Conservation (phyloP, 805 yeast species). For the Wickerhamiella australiensis region DNA sequence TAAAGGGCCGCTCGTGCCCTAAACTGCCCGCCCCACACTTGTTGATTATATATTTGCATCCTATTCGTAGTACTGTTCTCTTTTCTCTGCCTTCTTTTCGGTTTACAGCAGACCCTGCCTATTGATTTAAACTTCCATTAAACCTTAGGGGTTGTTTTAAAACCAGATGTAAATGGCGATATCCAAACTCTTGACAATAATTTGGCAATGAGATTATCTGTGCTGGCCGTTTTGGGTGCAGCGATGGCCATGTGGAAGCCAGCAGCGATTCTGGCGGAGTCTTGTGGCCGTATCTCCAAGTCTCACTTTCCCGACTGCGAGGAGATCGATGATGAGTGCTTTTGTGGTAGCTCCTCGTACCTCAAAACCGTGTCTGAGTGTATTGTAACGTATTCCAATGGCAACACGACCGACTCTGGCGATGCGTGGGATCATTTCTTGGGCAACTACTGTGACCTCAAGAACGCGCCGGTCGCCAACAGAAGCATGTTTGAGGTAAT, state of each 20-base stretch:
- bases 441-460: conserved; percentile 21
- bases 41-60: not conserved
- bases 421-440: conserved; percentile 27
- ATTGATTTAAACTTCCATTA: not conserved
- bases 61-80: not conserved
- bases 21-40: not conserved
- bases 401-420: conserved; percentile 21
- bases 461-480: conserved; percentile 13
- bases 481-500: conserved; percentile 16
- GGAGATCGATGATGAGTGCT: conserved; percentile 23
- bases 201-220: not conserved
- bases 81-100: not conserved
- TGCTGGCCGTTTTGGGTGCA: not conserved
- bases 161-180: not conserved
- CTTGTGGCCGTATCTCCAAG: conserved; percentile 21
- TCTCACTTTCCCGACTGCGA: conserved; percentile 17
- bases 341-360: conserved; percentile 23
- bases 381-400: conserved; percentile 20
- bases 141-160: not conserved
- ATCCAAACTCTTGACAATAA: not conserved
- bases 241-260: conserved; percentile 16
- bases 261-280: conserved; percentile 13
- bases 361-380: conserved; percentile 28
- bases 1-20: too few species aligned
- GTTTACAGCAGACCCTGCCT: not conserved